Conservation (phyloP, 768 basidiomycete genomes). For the Amanita pallidorosea region DNA sequence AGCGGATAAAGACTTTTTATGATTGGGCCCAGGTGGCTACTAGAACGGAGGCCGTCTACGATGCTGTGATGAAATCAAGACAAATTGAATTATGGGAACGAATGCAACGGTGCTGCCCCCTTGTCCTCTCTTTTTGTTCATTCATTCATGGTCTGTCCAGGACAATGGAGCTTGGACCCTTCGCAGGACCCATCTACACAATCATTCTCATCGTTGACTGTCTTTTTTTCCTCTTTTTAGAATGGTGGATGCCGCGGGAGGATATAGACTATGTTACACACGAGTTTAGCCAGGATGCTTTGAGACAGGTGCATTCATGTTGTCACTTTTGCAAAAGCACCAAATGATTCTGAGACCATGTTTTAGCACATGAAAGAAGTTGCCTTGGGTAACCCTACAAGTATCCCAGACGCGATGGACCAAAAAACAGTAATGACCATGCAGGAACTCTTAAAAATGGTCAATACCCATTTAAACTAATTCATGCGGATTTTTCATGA, state of each 20-base stretch:
- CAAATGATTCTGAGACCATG: background rate
- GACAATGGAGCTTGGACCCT: conserved; percentile 68
- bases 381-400: conserved; percentile 1
- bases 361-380: conserved; percentile 2
- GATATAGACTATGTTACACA: conserved; percentile 64
- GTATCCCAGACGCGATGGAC: background rate
- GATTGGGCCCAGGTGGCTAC: conserved; percentile 73
- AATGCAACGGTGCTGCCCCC: conserved; percentile 49
- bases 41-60: conserved; percentile 80
- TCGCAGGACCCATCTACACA: conserved; percentile 81
- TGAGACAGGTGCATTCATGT: conserved; percentile 19
- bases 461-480: conserved; percentile 1
- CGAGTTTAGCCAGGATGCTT: conserved; percentile 45
- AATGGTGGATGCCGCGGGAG: conserved; percentile 74
- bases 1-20: conserved; percentile 75
- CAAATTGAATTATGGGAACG: conserved; percentile 71
- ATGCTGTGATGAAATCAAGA: conserved; percentile 45
- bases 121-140: background rate
- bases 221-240: conserved; percentile 75
- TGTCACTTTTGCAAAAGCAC: too few relatives aligned
- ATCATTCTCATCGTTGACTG: conserved; percentile 86
- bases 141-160: conserved; percentile 18
- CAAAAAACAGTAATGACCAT: background rate
- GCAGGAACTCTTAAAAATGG: background rate
- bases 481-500: background rate